Conservation (phyloP, 768 basidiomycete genomes). For the Mycena venus region DNA sequence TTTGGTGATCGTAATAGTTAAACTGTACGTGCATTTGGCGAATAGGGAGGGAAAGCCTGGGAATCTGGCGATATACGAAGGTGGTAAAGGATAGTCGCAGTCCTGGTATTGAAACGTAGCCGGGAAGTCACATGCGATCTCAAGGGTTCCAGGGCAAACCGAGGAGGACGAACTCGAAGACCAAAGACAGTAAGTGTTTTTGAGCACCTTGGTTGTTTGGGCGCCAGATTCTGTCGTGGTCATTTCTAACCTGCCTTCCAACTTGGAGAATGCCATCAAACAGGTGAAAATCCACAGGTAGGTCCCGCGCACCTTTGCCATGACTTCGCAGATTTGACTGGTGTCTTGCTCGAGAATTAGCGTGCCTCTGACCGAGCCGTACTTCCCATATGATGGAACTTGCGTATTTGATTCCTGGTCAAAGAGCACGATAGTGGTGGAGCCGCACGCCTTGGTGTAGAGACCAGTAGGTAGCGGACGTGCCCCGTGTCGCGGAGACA, state of each 20-base stretch:
- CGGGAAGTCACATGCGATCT: conserved; percentile 16
- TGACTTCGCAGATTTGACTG: conserved; percentile 6
- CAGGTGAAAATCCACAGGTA: not conserved
- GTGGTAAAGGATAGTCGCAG: conserved; percentile 19
- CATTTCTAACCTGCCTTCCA: conserved; percentile 23
- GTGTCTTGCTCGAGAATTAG: conserved; percentile 21
- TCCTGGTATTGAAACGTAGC: conserved; percentile 8
- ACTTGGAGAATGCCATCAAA: not conserved
- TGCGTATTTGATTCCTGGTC: conserved; percentile 7
- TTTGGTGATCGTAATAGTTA: conserved; percentile 24
- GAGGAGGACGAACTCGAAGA: conserved; percentile 1
- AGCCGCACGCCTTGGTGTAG: conserved; percentile 20
- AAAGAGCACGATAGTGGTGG: conserved; percentile 27
- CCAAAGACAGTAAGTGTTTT: conserved; percentile 1
- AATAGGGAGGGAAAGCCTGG: conserved; percentile 23
- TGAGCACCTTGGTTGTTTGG: not conserved
- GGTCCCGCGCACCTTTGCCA: conserved; percentile 23
- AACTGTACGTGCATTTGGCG: conserved; percentile 21
- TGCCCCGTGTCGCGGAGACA: conserved; percentile 6
- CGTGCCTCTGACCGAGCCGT: not conserved
- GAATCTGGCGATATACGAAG: conserved; percentile 23
- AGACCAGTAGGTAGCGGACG: conserved; percentile 20
- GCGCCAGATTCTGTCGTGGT: conserved; percentile 18
- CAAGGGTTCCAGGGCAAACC: conserved; percentile 11
- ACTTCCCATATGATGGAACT: conserved; percentile 14